Evolutionary conservation across 2,329 filamentous ascomycete species (phyloP), one percentile per base, ranked within the genome.

Genomic region (Rhynchosporium secalis): DNA sequence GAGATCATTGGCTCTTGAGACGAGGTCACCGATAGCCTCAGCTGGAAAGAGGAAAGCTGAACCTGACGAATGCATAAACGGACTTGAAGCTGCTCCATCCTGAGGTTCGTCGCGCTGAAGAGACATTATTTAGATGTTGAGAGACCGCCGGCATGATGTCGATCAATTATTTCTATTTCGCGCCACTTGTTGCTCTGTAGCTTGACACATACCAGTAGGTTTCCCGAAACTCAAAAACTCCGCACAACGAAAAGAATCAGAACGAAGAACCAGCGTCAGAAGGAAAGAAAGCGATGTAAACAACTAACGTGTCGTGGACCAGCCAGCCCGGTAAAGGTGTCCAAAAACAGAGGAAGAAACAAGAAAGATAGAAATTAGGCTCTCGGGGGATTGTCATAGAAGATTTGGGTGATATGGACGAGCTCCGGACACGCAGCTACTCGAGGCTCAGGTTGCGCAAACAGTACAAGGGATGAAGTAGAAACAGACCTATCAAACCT

Each of bases 1-100:
- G 29, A 63, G 59, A 13, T 62, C 45, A 31, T 68, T 68, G 20
- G 62, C 60, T 61, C 58, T 64, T 1, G 61, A 46, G 45, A 68
- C 61, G 7, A 68, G 31, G 48, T 65, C 64, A 10, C 60, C 65
- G 9, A 68, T 59, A 20, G 56, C 45, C 41, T 64, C 43, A 29
- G 60, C 59, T 29, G 63, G 59, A 3, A 56, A 38, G 2, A 65
- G 52, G 38, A 61, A 45, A 20, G 57, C 62, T 55, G 62, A 63
- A 36, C 60, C 64, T 7, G 46, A 41, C 26, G 60, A 54, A n/a
- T 62, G 60, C 20, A 58, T 20, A 26, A 49, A 29, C 36, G 43
- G 45, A 26, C 26, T 28, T 9, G 62, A 41, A 48, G 56, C 52
- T 33, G 55, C 41, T 41, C 45, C 61, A 58, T 58, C 48, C 38